Evolutionary conservation across 345 rosid genomes (phyloP), one percentile per base, ranked within the genome.

Genomic region (Acer negundo): DNA sequence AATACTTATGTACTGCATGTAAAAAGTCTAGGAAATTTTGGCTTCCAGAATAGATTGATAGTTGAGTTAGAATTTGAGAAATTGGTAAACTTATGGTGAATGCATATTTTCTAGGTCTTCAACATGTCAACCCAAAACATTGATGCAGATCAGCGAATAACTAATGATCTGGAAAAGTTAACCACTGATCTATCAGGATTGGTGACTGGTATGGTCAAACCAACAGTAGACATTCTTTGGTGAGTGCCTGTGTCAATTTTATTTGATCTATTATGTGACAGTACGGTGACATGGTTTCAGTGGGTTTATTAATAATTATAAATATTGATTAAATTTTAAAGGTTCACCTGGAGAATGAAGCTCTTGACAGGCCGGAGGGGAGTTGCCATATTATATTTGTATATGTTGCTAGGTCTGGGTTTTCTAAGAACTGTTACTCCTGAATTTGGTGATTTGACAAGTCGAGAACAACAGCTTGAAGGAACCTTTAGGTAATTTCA

Each of bases 321-420:
- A 70, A 13, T 28, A 28, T 58, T 72, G 73, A 59, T 77, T 79
- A 70, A 75, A 74, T 77, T 64, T 79, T 55, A 75, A 72, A 96
- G 98, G 99, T 94, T 96, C 81, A 92, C 99, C 62, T 96, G 99
- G 99, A 95, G 98, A 86, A 96, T 96, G 99, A 94, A 91, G 92
- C 88, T 89, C 51, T 82, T 96, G 89, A 94, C 97, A 55, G 99
- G 99, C 70, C 92, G 28, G 81, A 91, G 97, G 77, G 99, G 99
- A 73, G 98, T 96, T 78, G 90, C 92, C 82, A 94, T 96, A 73
- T 87, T 96, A 78, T 96, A 96, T 84, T 84, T 93, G 53, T 96
- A 96, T 82, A 96, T 96, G 99, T 85, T 94, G 69, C 88, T 96
- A 66, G 97, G 99, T 82, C 87, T 94, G 67, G 99, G 98, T 76